Conservation (phyloP, 2,329 filamentous ascomycete species). For the Ascochyta clinopodiicola region DNA sequence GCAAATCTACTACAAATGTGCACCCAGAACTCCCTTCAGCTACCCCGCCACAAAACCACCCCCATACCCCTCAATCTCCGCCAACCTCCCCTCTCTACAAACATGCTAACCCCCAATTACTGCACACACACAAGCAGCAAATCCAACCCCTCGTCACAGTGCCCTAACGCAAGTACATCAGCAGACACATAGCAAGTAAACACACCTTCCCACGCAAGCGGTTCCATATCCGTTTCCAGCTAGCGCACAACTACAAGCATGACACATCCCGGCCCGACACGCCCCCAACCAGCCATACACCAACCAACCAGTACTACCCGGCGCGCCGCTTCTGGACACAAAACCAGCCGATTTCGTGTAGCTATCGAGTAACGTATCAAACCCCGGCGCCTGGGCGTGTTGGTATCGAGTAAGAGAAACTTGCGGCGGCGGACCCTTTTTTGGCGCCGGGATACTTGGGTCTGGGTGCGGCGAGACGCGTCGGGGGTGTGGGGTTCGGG, state of each 20-base stretch:
- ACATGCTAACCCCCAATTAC: no score
- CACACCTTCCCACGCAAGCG: not conserved
- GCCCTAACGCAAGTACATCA: not conserved
- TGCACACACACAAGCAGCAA: not conserved
- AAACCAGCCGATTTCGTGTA: not conserved
- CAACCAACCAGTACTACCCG: no score
- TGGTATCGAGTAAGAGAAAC: slow-evolving; percentile 17
- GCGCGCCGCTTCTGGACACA: no score
- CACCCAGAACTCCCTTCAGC: not conserved
- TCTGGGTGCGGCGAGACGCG: slow-evolving; percentile 7
- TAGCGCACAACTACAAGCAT: not conserved
- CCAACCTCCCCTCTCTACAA: no score
- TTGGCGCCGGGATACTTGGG: not conserved
- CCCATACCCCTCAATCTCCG: not conserved
- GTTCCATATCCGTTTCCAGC: slow-evolving; percentile 7
- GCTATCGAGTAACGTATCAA: slow-evolving; percentile 18
- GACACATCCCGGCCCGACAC: slow-evolving; percentile 4
- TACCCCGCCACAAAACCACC: not conserved
- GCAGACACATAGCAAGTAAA: not conserved
- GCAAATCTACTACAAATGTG: not conserved
- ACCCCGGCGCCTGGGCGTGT: slow-evolving; percentile 1
- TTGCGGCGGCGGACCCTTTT: not conserved
- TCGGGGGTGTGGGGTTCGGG: slow-evolving; percentile 4
- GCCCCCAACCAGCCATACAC: no score
- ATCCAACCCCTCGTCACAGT: not conserved